Evolutionary conservation across 495 filamentous ascomycete species (phyloP), one percentile per base, ranked within the genome.

Genomic region (Podospora pseudocomata): DNA sequence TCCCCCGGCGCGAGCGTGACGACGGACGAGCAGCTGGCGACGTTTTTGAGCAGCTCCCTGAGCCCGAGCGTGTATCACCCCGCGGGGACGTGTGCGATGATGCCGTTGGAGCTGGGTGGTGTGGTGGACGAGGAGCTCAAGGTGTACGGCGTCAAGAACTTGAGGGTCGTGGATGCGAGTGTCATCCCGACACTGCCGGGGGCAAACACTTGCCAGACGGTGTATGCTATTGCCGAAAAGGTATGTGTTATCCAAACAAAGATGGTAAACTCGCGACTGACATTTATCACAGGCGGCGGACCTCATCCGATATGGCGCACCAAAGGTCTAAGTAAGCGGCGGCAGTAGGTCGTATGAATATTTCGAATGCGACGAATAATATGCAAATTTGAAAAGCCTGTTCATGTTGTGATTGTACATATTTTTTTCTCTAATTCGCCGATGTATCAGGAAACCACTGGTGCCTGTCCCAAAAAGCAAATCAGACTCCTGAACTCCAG

Each of bases 101-200:
- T 88, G 76, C 86, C 87, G 19, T 73, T 77, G 54, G 80, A 83
- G 66, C 70, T 83, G 1, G 86, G 86, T 16, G 87, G 87, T 5
- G 81, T 84, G 13, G 82, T 84, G 26, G 79, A 83, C 63, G 74
- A 79, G 71, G 67, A 70, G 58, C 67, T 83, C 15, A 73, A 66
- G 68, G 82, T 84, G 7, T 83, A 83, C 63, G 81, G 80, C 1
- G 73, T 79, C 3, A 59, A 72, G 63, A 65, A 62, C 11, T 44
- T 84, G 54, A 71, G 82, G 32, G 79, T 83, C 0, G 80, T 83
- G 3, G 81, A 84, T 71, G 80, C 76, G 9, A 80, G 77, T 58
- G 74, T 83, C 13, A 77, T 82, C 57, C 77, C 80, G 0, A 77
- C 75, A 23, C 64, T 82, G 20, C 70, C 73, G 1, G 79, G 80